A percentile compares a stretch with the other conserved stretches of the same genome.
Conservation (phyloP, 768 basidiomycete genomes). For the Suillus sp. region DNA sequence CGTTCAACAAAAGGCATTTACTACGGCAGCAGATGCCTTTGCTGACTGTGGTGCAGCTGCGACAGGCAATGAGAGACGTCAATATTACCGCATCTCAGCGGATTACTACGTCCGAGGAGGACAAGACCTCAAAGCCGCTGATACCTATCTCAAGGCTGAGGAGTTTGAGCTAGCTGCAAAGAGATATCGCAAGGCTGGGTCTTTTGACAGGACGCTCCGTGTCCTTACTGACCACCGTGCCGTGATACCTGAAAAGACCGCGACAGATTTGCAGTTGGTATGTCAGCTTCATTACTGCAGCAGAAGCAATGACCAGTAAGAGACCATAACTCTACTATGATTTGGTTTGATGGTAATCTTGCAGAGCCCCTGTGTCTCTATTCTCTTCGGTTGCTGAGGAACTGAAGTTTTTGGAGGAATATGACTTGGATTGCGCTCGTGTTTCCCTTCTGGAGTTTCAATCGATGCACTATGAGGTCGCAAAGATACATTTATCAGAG, state of each 20-base stretch:
- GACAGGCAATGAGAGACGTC: slow-evolving; percentile 29
- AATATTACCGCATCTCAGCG: slow-evolving; percentile 47
- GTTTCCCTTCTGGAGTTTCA: slow-evolving; percentile 45
- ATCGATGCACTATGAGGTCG: slow-evolving; percentile 50
- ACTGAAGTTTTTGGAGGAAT: slow-evolving; percentile 57
- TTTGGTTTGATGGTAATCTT: background rate
- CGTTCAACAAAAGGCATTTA: slow-evolving; percentile 42
- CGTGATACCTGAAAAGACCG: slow-evolving; percentile 35
- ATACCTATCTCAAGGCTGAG: slow-evolving; percentile 42
- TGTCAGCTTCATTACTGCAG: slow-evolving; percentile 50
- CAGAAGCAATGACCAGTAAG: slow-evolving; percentile 32
- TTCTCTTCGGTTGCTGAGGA: slow-evolving; percentile 55
- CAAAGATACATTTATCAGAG: slow-evolving; percentile 51
- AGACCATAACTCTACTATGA: background rate
- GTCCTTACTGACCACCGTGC: slow-evolving; percentile 41
- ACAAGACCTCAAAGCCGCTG: slow-evolving; percentile 46
- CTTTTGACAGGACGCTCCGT: slow-evolving; percentile 54
- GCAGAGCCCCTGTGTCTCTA: slow-evolving; percentile 49
- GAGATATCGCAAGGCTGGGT: slow-evolving; percentile 48
- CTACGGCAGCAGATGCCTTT: slow-evolving; percentile 53
- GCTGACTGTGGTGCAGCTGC: slow-evolving; percentile 39
- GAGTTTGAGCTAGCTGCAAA: slow-evolving; percentile 47
- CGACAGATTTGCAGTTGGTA: slow-evolving; percentile 40
- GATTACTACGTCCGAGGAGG: slow-evolving; percentile 47
- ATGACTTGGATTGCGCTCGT: slow-evolving; percentile 51